Evolutionary conservation across 2,329 filamentous ascomycete genomes (phyloP), one percentile per base, ranked within the genome.

Genomic region (Alternaria solani): DNA sequence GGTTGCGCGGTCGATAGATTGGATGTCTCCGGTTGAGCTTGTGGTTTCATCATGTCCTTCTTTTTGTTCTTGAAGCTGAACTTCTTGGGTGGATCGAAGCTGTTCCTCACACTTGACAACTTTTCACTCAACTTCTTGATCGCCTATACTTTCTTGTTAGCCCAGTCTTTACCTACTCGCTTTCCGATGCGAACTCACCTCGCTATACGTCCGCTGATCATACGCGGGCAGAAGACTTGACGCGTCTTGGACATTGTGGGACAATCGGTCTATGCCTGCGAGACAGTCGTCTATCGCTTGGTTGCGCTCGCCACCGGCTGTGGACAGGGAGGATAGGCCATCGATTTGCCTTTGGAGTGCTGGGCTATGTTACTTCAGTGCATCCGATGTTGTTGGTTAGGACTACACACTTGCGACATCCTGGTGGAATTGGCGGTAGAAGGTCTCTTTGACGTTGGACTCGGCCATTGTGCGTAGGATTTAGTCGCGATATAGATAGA

Each of bases 161-260:
- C 60, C 88, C 20, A 25, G 16, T 44, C 89, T 86, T 75, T 0
- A 4, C 7, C 25, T 28, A 96, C 97, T 25, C 90, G 89, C 87
- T 77, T n/a, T 7, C 6, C 94, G 91, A 3, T 94, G 93, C 14
- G 96, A 60, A 72, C 55, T 8, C 79, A 93, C 92, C 81, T 94
- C 89, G 43, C 89, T 87, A 74, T 97, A 98, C 25, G 91, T 90
- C 68, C 92, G 88, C 77, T 95, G 92, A 72, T 98, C 95, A 75
- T 97, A 96, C 7, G 93, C 88, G 3, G 95, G 93, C 16, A 97
- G 87, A 67, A 90, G 93, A 57, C 89, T 89, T 2, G 91, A 88
- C 0, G 92, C 91, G 79, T 97, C 93, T 67, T 92, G 90, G 39
- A 97, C 91, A 70, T 95, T 90, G 65, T 90, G 91, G 1, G 93